phyloP scores from a whole-genome alignment of 306 rosid genomes.

The Dalbergia cultrata region DNA sequence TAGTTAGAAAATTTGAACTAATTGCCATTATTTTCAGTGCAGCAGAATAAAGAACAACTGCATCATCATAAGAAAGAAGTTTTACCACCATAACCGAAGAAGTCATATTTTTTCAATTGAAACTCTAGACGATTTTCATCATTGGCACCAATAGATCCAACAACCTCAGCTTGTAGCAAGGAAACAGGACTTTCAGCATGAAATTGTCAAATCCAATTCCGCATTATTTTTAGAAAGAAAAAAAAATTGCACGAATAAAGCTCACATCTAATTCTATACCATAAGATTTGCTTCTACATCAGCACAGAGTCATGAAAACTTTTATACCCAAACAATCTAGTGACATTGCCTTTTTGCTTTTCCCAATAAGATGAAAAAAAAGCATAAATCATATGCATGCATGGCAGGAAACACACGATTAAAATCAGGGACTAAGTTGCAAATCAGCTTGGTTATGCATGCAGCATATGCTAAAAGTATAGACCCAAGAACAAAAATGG shows the following conservation, averaged over 20 bases:
- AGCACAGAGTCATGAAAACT: slow-evolving; percentile 5
- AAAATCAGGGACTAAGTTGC: too few relatives aligned
- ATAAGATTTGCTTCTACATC: slow-evolving; percentile 17
- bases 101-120: slow-evolving; percentile 75
- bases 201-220: slow-evolving; percentile 31
- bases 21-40: slow-evolving; percentile 11
- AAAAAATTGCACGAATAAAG: background rate
- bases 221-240: background rate
- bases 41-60: slow-evolving; percentile 28
- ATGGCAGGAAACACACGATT: too few relatives aligned
- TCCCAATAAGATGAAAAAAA: slow-evolving; percentile 26
- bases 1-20: slow-evolving; percentile 25
- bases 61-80: slow-evolving; percentile 15
- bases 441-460: too few relatives aligned
- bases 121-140: slow-evolving; percentile 77
- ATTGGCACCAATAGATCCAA: slow-evolving; percentile 59
- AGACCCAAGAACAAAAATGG: too few relatives aligned
- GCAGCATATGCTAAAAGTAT: too few relatives aligned
- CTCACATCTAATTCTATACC: background rate
- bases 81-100: slow-evolving; percentile 79
- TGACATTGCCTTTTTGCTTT: background rate
- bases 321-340: slow-evolving; percentile 36
- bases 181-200: slow-evolving; percentile 32
- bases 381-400: too few relatives aligned
- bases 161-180: slow-evolving; percentile 93